Percentiles rank a stretch among this genome's conserved stretches.
These are phyloP conservation scores for Nidula niveotomentosa DNA, from an alignment of 1,284 basidiomycete genomes.

Conservation along the genomic window DNA sequence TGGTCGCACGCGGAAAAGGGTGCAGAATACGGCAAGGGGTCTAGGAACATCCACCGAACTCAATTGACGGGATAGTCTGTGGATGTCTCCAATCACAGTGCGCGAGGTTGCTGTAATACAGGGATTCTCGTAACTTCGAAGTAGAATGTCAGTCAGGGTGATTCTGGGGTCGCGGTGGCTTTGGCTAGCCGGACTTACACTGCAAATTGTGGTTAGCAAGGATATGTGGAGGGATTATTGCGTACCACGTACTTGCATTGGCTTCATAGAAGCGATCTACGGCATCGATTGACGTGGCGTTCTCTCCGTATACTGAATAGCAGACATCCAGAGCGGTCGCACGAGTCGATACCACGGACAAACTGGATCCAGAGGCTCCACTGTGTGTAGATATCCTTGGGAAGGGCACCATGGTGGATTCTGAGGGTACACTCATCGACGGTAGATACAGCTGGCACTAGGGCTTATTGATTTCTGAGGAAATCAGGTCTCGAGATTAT, in stretches of 20 bases:
- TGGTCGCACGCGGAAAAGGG: conserved; percentile 48
- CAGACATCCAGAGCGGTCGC: conserved; percentile 65
- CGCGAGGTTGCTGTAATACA: conserved; percentile 71
- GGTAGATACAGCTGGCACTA: too few relatives aligned
- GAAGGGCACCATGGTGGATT: too few relatives aligned
- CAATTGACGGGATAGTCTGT: conserved; percentile 54
- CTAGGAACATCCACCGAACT: conserved; percentile 62
- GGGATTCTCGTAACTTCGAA: conserved; percentile 67
- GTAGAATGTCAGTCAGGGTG: not conserved
- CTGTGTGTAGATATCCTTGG: too few relatives aligned
- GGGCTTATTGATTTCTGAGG: too few relatives aligned
- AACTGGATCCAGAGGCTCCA: not conserved
- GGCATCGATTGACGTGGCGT: conserved; percentile 40
- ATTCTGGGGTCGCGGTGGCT: not conserved
- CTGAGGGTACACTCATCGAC: too few relatives aligned
- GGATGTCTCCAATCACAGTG: conserved; percentile 66
- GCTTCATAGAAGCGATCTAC: conserved; percentile 67
- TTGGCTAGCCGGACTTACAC: conserved; percentile 14
- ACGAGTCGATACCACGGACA: conserved; percentile 49
- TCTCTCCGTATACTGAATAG: conserved; percentile 62
- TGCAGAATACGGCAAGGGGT: conserved; percentile 57
- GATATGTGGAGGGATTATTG: not conserved
- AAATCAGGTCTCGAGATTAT: too few relatives aligned
- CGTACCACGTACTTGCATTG: conserved; percentile 51
- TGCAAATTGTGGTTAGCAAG: conserved; percentile 6